These are phyloP conservation scores for Pseudozyma pruni DNA, from an alignment of 1,284 basidiomycete genomes.

Conservation along the genomic window DNA sequence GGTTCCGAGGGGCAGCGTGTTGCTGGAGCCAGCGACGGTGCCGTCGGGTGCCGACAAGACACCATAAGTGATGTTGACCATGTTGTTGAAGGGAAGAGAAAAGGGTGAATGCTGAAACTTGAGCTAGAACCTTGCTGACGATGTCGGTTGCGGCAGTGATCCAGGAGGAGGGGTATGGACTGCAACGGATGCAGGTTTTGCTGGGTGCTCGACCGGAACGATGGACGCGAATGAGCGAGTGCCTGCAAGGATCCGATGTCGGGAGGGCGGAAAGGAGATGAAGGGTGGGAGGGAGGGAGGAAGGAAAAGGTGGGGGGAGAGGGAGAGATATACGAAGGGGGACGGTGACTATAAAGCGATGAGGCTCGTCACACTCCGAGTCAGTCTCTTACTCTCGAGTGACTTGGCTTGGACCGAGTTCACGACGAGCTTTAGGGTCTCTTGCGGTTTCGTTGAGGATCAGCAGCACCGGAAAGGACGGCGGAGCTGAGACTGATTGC, in stretches of 20 bases:
- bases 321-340: neutral
- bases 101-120: too few species aligned
- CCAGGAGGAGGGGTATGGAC: neutral
- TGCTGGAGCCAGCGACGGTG: conserved; percentile 15
- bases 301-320: neutral
- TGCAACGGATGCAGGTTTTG: conserved; percentile 27
- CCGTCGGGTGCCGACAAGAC: conserved; percentile 32
- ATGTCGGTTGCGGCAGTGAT: too few species aligned
- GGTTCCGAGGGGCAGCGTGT: conserved; percentile 44
- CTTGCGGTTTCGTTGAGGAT: too few species aligned
- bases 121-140: too few species aligned
- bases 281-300: conserved; percentile 50
- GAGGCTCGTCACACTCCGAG: too few species aligned
- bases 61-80: conserved; percentile 60
- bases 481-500: conserved; percentile 2
- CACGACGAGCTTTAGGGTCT: too few species aligned
- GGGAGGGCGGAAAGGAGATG: conserved; percentile 61
- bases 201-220: conserved; percentile 3
- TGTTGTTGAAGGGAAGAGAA: conserved; percentile 13
- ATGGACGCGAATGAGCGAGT: too few species aligned
- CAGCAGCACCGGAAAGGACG: neutral
- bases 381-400: too few species aligned
- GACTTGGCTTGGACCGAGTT: too few species aligned
- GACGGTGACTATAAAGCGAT: conserved; percentile 3
- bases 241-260: conserved; percentile 54